A percentile compares a stretch with the other conserved stretches of the same genome.
Conservation (phyloP, 1,284 basidiomycete genomes). For the Malassezia yamatoensis region DNA sequence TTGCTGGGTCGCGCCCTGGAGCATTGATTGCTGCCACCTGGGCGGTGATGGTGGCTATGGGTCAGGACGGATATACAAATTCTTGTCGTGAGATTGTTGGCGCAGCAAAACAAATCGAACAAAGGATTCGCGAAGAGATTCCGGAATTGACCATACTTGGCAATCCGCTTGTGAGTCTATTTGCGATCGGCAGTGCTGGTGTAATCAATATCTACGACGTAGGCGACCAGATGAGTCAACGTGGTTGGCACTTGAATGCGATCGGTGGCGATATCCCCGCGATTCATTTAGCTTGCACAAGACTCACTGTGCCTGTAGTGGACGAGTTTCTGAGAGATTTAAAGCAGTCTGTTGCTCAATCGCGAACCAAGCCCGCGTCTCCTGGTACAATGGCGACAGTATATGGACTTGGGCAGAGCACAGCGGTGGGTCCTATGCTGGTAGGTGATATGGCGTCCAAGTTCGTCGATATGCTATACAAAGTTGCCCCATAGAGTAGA, state of each 20-base stretch:
- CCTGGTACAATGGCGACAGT: slow-evolving; percentile 37
- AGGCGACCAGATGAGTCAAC: slow-evolving; percentile 74
- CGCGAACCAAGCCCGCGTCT: slow-evolving; percentile 17
- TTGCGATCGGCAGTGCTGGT: slow-evolving; percentile 68
- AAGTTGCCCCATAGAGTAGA: not conserved
- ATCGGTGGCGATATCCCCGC: slow-evolving; percentile 63
- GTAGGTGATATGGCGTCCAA: slow-evolving; percentile 67
- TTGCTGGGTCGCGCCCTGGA: slow-evolving; percentile 59
- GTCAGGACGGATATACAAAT: slow-evolving; percentile 78
- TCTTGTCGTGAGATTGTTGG: slow-evolving; percentile 76
- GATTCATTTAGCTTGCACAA: slow-evolving; percentile 85
- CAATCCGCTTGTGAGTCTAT: slow-evolving; percentile 75
- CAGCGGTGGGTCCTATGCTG: slow-evolving; percentile 74
- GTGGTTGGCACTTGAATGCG: slow-evolving; percentile 72
- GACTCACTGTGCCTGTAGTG: slow-evolving; percentile 64
- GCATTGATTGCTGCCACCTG: slow-evolving; percentile 87
- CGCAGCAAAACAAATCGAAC: slow-evolving; percentile 60
- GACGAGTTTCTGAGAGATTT: slow-evolving; percentile 72
- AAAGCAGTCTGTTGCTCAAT: slow-evolving; percentile 58
- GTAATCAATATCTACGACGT: slow-evolving; percentile 64
- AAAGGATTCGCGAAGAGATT: slow-evolving; percentile 59
- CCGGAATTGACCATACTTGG: slow-evolving; percentile 71
- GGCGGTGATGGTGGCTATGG: slow-evolving; percentile 90
- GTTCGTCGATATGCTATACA: slow-evolving; percentile 44
- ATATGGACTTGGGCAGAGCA: slow-evolving; percentile 70